Evolutionary conservation across 73 alveolate species (phyloP).

Genomic region (Symbiodinium pilosum): DNA sequence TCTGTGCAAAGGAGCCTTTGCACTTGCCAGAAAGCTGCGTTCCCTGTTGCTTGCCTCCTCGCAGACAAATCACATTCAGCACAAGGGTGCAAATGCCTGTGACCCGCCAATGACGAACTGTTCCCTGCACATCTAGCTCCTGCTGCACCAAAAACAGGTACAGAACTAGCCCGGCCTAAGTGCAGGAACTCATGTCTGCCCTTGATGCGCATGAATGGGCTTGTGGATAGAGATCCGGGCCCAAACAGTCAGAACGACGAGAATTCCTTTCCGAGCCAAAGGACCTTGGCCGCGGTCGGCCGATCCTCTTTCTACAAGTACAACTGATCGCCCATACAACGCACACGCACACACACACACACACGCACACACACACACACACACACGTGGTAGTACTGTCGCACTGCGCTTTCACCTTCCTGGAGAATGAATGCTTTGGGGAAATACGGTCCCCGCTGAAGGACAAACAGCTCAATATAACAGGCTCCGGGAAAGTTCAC

Average conservation of each 20-base stretch:
- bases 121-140: not conserved
- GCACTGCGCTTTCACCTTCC: too few species aligned
- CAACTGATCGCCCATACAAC: too few species aligned
- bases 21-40: not conserved
- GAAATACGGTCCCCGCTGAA: too few species aligned
- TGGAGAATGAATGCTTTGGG: too few species aligned
- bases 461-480: too few species aligned
- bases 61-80: too few species aligned
- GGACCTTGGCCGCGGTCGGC: not conserved
- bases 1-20: not conserved
- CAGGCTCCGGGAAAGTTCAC: too few species aligned
- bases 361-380: too few species aligned
- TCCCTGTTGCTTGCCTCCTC: conserved; percentile 9
- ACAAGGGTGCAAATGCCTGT: too few species aligned
- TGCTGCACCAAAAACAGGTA: conserved; percentile 3
- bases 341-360: too few species aligned
- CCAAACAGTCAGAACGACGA: not conserved
- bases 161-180: not conserved
- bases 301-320: too few species aligned
- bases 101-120: not conserved
- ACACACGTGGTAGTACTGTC: too few species aligned
- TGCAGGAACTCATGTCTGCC: not conserved
- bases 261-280: not conserved
- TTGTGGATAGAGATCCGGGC: not conserved
- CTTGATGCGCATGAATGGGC: not conserved